Conservation (phyloP, 352 stramenopile species). For the Aphanomyces cochlioides region DNA sequence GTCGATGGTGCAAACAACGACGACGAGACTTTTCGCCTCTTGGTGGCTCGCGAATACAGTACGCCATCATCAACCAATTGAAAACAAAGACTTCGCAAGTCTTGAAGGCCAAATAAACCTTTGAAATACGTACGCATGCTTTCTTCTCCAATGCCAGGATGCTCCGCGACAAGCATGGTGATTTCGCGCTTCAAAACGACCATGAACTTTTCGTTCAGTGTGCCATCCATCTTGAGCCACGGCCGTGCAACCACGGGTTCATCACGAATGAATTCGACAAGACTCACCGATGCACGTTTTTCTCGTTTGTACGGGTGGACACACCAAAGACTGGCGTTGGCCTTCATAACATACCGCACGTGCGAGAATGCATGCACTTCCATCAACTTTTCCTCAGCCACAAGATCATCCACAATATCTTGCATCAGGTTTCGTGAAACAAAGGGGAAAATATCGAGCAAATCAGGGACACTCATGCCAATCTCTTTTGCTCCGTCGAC, state of each 20-base stretch:
- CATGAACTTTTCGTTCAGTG: slow-evolving; percentile 47
- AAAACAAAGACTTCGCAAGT: slow-evolving; percentile 60
- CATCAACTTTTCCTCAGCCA: slow-evolving; percentile 43
- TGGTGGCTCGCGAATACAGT: slow-evolving; percentile 47
- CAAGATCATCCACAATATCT: slow-evolving; percentile 38
- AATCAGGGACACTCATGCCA: background rate
- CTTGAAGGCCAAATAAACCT: slow-evolving; percentile 64
- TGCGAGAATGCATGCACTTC: slow-evolving; percentile 64
- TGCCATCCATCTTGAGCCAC: slow-evolving; percentile 75
- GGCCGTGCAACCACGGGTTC: slow-evolving; percentile 51
- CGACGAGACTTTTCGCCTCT: background rate
- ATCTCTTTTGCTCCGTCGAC: background rate
- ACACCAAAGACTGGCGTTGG: slow-evolving; percentile 53
- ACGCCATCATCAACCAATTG: slow-evolving; percentile 59
- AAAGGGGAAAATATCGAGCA: background rate
- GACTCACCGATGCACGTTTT: slow-evolving; percentile 30
- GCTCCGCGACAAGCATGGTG: slow-evolving; percentile 76
- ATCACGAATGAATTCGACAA: slow-evolving; percentile 59
- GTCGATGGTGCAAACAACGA: background rate
- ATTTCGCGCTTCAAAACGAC: slow-evolving; percentile 71
- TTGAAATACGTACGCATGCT: slow-evolving; percentile 65
- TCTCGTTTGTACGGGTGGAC: slow-evolving; percentile 54
- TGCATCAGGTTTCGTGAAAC: slow-evolving; percentile 32
- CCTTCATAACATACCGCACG: slow-evolving; percentile 48
- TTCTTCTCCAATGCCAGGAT: slow-evolving; percentile 58